Conservation (phyloP, 441 rosid species). For the Pelargonium cotyledonis region DNA sequence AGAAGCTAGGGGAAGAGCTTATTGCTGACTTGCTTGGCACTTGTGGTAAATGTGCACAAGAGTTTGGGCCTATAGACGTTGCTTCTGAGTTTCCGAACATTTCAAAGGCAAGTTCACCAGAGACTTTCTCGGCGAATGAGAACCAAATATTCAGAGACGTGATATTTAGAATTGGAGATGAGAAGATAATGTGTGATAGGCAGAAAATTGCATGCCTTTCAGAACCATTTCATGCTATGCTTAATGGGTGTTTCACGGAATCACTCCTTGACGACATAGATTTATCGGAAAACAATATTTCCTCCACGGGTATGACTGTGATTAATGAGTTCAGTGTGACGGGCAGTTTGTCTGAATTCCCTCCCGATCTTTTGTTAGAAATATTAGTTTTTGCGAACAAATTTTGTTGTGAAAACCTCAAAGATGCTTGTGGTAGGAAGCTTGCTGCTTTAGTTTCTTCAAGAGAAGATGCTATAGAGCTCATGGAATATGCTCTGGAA, state of each 20-base stretch:
- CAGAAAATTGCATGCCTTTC: conserved; percentile 76
- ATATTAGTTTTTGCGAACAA: conserved; percentile 74
- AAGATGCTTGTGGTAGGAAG: conserved; percentile 80
- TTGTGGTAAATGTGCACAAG: conserved; percentile 67
- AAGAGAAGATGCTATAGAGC: conserved; percentile 76
- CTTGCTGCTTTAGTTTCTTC: conserved; percentile 59
- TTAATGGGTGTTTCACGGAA: conserved; percentile 79
- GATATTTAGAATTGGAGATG: conserved; percentile 61
- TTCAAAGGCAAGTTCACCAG: conserved; percentile 30
- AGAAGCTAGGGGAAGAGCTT: conserved; percentile 83
- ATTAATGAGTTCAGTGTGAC: conserved; percentile 61
- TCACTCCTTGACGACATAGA: conserved; percentile 69
- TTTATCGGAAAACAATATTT: conserved; percentile 74
- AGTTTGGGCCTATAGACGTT: conserved; percentile 63
- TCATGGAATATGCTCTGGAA: conserved; percentile 82
- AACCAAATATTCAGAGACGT: conserved; percentile 40
- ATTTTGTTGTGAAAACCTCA: conserved; percentile 85
- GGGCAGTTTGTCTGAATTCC: conserved; percentile 45
- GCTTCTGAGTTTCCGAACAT: conserved; percentile 44
- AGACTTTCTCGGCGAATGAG: conserved; percentile 26
- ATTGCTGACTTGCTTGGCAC: conserved; percentile 72
- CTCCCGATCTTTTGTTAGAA: conserved; percentile 64
- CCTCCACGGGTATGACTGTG: conserved; percentile 62
- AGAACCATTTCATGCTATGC: conserved; percentile 86
- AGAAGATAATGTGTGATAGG: conserved; percentile 74